These are phyloP conservation scores for Panaeolus cyanescens DNA, from an alignment of 768 basidiomycete species.

Conservation along the genomic window DNA sequence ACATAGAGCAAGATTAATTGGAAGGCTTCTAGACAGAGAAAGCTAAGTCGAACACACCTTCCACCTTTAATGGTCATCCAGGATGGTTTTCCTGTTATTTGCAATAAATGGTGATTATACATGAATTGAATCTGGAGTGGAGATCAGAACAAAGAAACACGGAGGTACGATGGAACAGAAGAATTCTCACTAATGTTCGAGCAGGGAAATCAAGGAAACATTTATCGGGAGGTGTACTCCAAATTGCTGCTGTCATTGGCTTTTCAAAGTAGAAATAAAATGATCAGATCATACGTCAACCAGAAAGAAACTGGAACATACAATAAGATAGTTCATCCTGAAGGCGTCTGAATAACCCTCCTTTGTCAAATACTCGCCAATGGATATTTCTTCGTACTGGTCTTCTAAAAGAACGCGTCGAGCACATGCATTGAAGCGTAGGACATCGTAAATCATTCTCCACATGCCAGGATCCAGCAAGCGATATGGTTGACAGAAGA, in stretches of 20 bases:
- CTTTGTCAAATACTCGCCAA: constrained; percentile 60
- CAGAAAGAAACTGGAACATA: constrained; percentile 35
- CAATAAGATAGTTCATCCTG: constrained; percentile 74
- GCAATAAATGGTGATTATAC: constrained; percentile 75
- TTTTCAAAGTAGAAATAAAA: constrained; percentile 20
- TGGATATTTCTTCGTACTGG: constrained; percentile 47
- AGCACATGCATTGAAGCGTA: constrained; percentile 74
- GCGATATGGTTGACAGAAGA: constrained; percentile 70
- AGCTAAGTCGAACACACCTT: constrained; percentile 47
- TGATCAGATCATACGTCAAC: not conserved
- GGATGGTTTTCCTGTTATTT: constrained; percentile 66
- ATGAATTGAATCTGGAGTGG: constrained; percentile 59
- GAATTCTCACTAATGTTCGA: constrained; percentile 50
- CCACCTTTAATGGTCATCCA: constrained; percentile 78
- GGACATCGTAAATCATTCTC: constrained; percentile 70
- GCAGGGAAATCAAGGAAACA: constrained; percentile 74
- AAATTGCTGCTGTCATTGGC: constrained; percentile 83
- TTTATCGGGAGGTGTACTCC: constrained; percentile 75
- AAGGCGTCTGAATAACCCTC: constrained; percentile 71
- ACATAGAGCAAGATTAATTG: not conserved
- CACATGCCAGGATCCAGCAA: constrained; percentile 68
- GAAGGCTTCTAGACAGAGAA: not conserved
- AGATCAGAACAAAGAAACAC: not conserved
- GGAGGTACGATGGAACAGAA: not conserved
- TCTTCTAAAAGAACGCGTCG: constrained; percentile 42